Conservation (phyloP, 495 filamentous ascomycete genomes). For the Penicillium ochrochloron region DNA sequence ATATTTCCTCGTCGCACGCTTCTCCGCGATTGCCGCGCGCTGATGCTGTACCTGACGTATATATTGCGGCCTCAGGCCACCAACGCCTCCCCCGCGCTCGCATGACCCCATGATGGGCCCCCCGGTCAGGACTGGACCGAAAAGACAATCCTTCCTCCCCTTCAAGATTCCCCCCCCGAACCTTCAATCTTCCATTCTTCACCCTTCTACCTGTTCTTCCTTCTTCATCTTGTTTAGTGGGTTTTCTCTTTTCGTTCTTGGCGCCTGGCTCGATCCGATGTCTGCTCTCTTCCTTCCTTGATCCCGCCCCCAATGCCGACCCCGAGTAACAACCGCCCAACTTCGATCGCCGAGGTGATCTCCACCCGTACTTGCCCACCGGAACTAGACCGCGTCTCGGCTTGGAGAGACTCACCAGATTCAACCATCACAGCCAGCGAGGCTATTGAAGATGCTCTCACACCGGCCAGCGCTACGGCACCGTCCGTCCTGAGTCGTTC, state of each 20-base stretch:
- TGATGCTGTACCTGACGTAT: conserved; percentile 23
- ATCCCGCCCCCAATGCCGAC: conserved; percentile 62
- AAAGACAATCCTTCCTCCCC: background rate
- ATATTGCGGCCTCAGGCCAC: conserved; percentile 25
- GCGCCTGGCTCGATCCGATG: conserved; percentile 42
- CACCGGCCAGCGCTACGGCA: conserved; percentile 32
- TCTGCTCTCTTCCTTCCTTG: conserved; percentile 37
- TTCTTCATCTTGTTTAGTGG: background rate
- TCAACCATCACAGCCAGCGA: conserved; percentile 29
- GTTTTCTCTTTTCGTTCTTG: conserved; percentile 16
- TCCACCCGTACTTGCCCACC: conserved; percentile 62
- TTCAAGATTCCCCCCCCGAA: conserved; percentile 11
- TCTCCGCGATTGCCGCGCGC: conserved; percentile 11
- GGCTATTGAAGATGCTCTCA: conserved; percentile 36
- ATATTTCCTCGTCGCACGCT: background rate
- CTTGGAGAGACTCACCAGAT: conserved; percentile 47
- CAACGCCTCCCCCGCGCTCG: conserved; percentile 49
- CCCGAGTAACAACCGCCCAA: conserved; percentile 54
- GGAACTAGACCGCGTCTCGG: conserved; percentile 50
- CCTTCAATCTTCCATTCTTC: conserved; percentile 18
- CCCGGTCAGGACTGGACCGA: conserved; percentile 23
- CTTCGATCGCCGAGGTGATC: conserved; percentile 54
- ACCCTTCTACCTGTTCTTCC: conserved; percentile 11
- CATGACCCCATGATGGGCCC: conserved; percentile 42
- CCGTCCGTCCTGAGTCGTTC: conserved; percentile 39